Conservation (phyloP, 352 stramenopile species). For the Globisporangium carolinianum region DNA sequence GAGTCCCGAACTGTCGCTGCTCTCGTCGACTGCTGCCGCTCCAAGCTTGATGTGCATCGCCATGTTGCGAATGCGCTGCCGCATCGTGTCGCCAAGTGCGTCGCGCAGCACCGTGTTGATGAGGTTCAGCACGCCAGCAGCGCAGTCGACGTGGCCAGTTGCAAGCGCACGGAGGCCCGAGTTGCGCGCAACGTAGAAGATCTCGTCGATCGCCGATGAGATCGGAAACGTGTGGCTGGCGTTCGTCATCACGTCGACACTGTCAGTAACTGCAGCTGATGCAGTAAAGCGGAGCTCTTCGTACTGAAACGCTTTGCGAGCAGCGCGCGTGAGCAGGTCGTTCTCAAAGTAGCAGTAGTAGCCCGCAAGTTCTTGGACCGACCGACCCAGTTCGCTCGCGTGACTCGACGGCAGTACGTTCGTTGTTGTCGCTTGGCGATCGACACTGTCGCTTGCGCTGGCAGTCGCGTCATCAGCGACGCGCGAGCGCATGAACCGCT, state of each 20-base stretch:
- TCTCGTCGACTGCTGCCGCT: slow-evolving; percentile 21
- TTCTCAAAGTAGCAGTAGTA: slow-evolving; percentile 88
- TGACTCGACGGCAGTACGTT: slow-evolving; percentile 45
- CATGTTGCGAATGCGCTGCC: slow-evolving; percentile 70
- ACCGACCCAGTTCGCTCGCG: slow-evolving; percentile 73
- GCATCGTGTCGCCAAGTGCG: slow-evolving; percentile 74
- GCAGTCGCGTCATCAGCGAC: slow-evolving; percentile 11
- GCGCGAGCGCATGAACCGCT: slow-evolving; percentile 81
- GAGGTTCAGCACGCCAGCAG: slow-evolving; percentile 79
- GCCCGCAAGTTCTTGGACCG: slow-evolving; percentile 74
- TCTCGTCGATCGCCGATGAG: slow-evolving; percentile 81
- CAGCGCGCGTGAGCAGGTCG: slow-evolving; percentile 63
- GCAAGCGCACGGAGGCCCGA: slow-evolving; percentile 72
- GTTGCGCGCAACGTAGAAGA: slow-evolving; percentile 84
- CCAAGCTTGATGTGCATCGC: slow-evolving; percentile 42
- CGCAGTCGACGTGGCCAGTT: slow-evolving; percentile 78
- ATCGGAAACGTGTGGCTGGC: slow-evolving; percentile 56
- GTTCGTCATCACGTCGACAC: slow-evolving; percentile 9
- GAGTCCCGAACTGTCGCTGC: slow-evolving; percentile 18
- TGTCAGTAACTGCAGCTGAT: not conserved
- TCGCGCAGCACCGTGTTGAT: slow-evolving; percentile 80
- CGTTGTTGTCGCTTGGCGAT: not conserved
- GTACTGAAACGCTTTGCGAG: slow-evolving; percentile 79
- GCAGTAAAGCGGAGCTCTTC: slow-evolving; percentile 51
- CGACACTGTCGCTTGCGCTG: slow-evolving; percentile 3